These are phyloP conservation scores for Vitis amurensis DNA, from an alignment of 164 flowering plant species.

Conservation along the genomic window DNA sequence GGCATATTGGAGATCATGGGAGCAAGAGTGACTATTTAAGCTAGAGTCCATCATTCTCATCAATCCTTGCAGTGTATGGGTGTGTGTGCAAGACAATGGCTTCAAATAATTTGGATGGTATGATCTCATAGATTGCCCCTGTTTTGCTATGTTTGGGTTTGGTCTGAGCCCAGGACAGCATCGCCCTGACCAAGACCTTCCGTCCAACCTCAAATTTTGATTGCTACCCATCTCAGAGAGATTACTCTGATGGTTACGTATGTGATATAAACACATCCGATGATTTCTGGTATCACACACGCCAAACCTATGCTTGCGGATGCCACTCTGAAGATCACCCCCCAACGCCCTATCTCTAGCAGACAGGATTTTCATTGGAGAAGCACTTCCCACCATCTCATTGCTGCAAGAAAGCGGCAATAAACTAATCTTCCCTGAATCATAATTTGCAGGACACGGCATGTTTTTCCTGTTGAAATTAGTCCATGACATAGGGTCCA, in stretches of 20 bases:
- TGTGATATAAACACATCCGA: not conserved
- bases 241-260: constrained; percentile 3
- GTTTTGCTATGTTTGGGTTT: constrained; percentile 19
- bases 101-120: constrained; percentile 4
- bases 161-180: constrained; percentile 21
- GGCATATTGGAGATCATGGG: not conserved
- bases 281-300: constrained; percentile 12
- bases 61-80: not conserved
- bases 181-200: constrained; percentile 15
- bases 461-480: constrained; percentile 18
- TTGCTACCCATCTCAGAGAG: constrained; percentile 6
- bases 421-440: not conserved
- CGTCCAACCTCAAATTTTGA: constrained; percentile 3
- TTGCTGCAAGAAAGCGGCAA: constrained; percentile 2
- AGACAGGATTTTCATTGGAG: not conserved
- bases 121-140: constrained; percentile 14
- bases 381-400: constrained; percentile 8
- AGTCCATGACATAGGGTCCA: constrained; percentile 1
- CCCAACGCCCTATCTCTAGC: not conserved
- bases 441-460: constrained; percentile 9
- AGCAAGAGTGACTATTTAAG: constrained; percentile 2
- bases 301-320: constrained; percentile 17
- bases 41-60: constrained; percentile 1
- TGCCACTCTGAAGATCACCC: constrained; percentile 1
- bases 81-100: constrained; percentile 3